These are phyloP conservation scores for Hippophae tibetana DNA, from an alignment of 306 rosid species.

Conservation along the genomic window DNA sequence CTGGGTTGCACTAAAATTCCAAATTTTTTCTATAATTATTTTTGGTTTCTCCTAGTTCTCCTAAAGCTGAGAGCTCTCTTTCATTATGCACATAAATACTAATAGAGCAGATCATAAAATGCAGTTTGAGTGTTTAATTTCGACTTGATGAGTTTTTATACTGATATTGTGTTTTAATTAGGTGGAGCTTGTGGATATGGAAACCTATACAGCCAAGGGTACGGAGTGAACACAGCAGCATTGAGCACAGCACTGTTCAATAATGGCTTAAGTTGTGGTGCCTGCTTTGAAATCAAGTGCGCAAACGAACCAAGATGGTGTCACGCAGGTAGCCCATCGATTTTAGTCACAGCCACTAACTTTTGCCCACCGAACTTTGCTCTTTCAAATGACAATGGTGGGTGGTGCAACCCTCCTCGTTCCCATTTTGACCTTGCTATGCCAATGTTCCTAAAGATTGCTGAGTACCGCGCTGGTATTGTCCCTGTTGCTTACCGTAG, in stretches of 20 bases:
- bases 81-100: too few relatives aligned
- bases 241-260: conserved; percentile 88
- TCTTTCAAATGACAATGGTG: conserved; percentile 86
- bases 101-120: too few relatives aligned
- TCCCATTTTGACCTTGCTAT: conserved; percentile 96
- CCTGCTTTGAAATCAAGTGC: conserved; percentile 87
- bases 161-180: background rate
- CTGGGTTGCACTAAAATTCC: too few relatives aligned
- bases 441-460: conserved; percentile 97
- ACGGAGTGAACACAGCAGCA: conserved; percentile 89
- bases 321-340: conserved; percentile 88
- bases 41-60: too few relatives aligned
- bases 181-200: conserved; percentile 99
- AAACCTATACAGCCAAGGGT: conserved; percentile 89
- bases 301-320: conserved; percentile 69
- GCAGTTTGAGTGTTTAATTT: too few relatives aligned
- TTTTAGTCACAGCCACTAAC: conserved; percentile 78
- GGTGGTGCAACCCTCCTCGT: conserved; percentile 99
- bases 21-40: too few relatives aligned
- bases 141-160: too few relatives aligned
- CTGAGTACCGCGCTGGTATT: conserved; percentile 96
- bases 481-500: conserved; percentile 93
- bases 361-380: conserved; percentile 95
- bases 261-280: conserved; percentile 80
- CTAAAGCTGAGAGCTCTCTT: too few relatives aligned